Conservation (phyloP, 345 rosid genomes). For the Dovyalis caffra region DNA sequence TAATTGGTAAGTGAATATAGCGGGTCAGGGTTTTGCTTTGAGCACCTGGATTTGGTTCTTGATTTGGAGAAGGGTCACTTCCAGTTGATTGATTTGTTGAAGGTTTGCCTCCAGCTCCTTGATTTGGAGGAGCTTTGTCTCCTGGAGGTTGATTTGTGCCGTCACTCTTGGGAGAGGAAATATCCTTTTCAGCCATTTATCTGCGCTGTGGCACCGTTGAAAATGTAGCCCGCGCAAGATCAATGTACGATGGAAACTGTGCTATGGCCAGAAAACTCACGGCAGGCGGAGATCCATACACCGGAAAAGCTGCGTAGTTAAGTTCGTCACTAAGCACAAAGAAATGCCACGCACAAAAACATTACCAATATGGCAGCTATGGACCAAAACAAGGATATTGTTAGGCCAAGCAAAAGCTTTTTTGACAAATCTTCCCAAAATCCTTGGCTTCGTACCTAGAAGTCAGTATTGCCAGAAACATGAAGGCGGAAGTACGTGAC, state of each 20-base stretch:
- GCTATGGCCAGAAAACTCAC: conserved; percentile 39
- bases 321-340: conserved; percentile 42
- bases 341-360: conserved; percentile 57
- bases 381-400: conserved; percentile 21
- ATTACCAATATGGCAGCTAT: conserved; percentile 29
- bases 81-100: too few species aligned
- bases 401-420: conserved; percentile 18
- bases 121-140: too few species aligned
- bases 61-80: too few species aligned
- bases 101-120: too few species aligned
- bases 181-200: too few species aligned
- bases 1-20: too few species aligned
- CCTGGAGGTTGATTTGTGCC: too few species aligned
- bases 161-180: too few species aligned
- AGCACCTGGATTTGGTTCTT: too few species aligned
- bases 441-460: conserved; percentile 24
- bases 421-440: conserved; percentile 11
- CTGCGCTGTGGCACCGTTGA: conserved; percentile 45
- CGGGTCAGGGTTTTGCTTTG: too few species aligned
- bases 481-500: conserved; percentile 18
- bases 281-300: conserved; percentile 49
- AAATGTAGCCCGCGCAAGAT: conserved; percentile 37
- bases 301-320: conserved; percentile 36
- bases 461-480: conserved; percentile 31
- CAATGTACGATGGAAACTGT: conserved; percentile 49